These are phyloP conservation scores for Plectosphaerella sp. DNA, from an alignment of 2,329 filamentous ascomycete species.

Conservation along the genomic window DNA sequence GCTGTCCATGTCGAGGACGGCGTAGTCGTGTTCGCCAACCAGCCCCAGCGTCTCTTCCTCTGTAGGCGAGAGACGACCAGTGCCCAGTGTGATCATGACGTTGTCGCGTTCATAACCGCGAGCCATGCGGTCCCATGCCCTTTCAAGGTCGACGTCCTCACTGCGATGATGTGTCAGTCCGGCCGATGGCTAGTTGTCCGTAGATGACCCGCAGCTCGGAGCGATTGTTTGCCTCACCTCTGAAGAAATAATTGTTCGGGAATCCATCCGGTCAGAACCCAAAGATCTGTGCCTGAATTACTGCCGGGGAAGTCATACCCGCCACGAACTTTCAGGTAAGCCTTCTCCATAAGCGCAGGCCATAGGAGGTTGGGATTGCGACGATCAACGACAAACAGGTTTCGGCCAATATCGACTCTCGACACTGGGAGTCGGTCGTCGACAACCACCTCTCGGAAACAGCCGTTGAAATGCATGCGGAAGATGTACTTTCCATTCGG, in stretches of 20 bases:
- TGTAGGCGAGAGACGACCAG: conserved; percentile 70
- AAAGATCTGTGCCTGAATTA: conserved; percentile 92
- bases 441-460: conserved; percentile 79
- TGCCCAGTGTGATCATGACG: conserved; percentile 85
- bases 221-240: conserved; percentile 36
- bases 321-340: conserved; percentile 90
- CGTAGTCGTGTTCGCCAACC: conserved; percentile 90
- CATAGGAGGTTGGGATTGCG: conserved; percentile 78
- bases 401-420: conserved; percentile 54
- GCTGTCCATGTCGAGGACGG: conserved; percentile 73
- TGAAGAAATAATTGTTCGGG: conserved; percentile 93
- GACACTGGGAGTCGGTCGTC: conserved; percentile 85
- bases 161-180: conserved; percentile 29
- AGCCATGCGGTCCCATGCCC: conserved; percentile 74
- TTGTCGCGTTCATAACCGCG: conserved; percentile 72
- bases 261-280: conserved; percentile 92
- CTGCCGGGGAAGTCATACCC: conserved; percentile 98
- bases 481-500: conserved; percentile 85
- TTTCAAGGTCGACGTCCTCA: conserved; percentile 71
- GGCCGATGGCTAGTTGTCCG: background rate
- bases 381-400: conserved; percentile 83
- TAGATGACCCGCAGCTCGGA: background rate
- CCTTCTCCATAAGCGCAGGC: conserved; percentile 92
- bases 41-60: conserved; percentile 80
- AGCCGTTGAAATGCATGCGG: conserved; percentile 93